Conservation (phyloP, 129 eudicot species). For the Flaveria sonorensis region DNA sequence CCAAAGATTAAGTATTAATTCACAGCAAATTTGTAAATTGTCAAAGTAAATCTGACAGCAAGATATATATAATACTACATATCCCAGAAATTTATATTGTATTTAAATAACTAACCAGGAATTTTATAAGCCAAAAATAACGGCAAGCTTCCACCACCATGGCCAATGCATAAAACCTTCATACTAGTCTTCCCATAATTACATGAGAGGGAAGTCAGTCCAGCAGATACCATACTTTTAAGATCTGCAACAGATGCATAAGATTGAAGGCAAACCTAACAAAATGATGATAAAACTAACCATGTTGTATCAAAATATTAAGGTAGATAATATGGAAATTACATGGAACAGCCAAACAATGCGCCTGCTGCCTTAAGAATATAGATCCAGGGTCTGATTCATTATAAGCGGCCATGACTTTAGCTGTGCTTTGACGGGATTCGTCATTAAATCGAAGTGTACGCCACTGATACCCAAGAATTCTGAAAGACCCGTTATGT, state of each 20-base stretch:
- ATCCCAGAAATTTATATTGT: not conserved
- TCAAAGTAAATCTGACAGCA: slow-evolving; percentile 9
- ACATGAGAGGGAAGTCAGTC: slow-evolving; percentile 63
- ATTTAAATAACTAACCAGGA: slow-evolving; percentile 49
- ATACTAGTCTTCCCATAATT: slow-evolving; percentile 52
- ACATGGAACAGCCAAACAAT: slow-evolving; percentile 95
- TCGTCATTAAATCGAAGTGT: slow-evolving; percentile 78
- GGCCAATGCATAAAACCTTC: slow-evolving; percentile 88
- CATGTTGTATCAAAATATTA: not conserved
- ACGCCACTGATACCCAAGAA: slow-evolving; percentile 89
- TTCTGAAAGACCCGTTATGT: slow-evolving; percentile 34
- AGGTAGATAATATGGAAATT: slow-evolving; percentile 21
- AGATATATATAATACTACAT: not conserved
- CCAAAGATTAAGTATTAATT: not conserved
- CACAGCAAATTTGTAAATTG: slow-evolving; percentile 6
- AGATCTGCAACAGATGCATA: slow-evolving; percentile 53
- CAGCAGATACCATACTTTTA: slow-evolving; percentile 90
- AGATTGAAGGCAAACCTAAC: not conserved
- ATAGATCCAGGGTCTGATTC: slow-evolving; percentile 69
- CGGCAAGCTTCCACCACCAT: slow-evolving; percentile 98
- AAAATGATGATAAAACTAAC: not conserved
- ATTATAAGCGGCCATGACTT: slow-evolving; percentile 69
- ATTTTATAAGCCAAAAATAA: slow-evolving; percentile 76
- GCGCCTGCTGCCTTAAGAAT: slow-evolving; percentile 70
- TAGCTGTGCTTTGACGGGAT: slow-evolving; percentile 87